Conservation (phyloP, 805 yeast species). For the Grigorovia yakushimaensis region DNA sequence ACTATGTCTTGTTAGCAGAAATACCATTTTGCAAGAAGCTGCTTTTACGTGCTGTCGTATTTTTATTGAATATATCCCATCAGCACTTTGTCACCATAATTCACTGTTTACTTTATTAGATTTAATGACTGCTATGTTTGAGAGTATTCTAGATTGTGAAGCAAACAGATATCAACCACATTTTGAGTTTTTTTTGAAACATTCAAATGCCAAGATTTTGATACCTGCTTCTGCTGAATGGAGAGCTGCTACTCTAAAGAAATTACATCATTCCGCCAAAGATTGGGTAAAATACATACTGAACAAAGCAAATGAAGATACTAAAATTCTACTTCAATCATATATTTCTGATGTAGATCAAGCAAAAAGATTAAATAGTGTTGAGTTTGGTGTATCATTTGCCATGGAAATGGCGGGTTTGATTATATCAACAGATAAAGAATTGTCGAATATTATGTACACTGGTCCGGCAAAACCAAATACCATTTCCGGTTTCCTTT, state of each 20-base stretch:
- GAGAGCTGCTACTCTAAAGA: conserved; percentile 58
- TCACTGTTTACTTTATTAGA: conserved; percentile 76
- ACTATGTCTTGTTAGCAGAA: conserved; percentile 67
- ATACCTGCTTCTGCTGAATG: conserved; percentile 66
- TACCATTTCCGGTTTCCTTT: conserved; percentile 61
- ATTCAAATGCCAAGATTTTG: conserved; percentile 29
- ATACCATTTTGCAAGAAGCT: conserved; percentile 60
- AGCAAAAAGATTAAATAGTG: conserved; percentile 31
- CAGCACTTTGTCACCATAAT: conserved; percentile 63
- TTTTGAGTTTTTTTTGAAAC: conserved; percentile 45
- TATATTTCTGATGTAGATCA: conserved; percentile 49
- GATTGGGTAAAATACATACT: conserved; percentile 59
- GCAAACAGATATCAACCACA: conserved; percentile 78
- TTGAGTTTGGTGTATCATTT: conserved; percentile 78
- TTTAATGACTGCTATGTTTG: conserved; percentile 63
- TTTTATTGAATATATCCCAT: conserved; percentile 58
- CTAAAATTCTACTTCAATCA: conserved; percentile 67
- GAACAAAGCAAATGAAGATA: conserved; percentile 54
- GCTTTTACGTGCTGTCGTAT: conserved; percentile 71
- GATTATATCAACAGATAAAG: conserved; percentile 57
- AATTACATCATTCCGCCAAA: conserved; percentile 48
- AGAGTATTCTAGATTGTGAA: conserved; percentile 75
- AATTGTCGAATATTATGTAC: conserved; percentile 40
- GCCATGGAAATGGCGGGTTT: conserved; percentile 83
- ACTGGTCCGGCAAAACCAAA: conserved; percentile 34